Conservation (phyloP, 257 asterid genomes). For the Solanum arcanum region DNA sequence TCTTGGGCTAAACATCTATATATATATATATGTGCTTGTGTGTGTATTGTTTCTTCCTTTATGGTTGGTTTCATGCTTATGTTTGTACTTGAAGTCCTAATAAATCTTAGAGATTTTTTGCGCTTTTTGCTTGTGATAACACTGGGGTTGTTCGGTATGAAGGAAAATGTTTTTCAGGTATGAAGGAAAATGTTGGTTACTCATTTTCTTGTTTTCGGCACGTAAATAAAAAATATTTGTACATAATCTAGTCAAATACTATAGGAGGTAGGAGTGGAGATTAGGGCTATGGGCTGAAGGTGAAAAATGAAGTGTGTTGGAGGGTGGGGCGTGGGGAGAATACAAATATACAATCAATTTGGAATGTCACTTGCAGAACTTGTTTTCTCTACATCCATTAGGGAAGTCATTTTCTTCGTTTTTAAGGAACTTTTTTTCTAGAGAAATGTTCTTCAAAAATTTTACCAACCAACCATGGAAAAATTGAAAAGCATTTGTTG, state of each 20-base stretch:
- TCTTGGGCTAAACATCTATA: background rate
- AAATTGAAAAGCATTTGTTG: background rate
- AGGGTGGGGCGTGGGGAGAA: background rate
- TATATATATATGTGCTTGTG: background rate
- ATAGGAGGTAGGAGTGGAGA: background rate
- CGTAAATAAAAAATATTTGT: background rate
- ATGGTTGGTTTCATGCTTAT: background rate
- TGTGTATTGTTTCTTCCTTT: background rate
- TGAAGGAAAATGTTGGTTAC: background rate
- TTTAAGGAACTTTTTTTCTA: background rate
- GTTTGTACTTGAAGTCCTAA: background rate
- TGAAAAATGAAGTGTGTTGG: background rate
- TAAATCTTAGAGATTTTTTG: background rate
- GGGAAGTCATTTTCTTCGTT: background rate
- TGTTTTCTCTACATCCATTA: background rate
- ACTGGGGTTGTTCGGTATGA: background rate
- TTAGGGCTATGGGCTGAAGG: background rate
- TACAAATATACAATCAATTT: background rate
- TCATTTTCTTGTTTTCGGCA: no score
- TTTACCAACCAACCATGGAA: background rate
- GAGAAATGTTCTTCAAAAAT: background rate
- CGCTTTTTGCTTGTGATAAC: background rate
- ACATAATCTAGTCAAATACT: background rate
- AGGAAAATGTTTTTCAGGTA: background rate
- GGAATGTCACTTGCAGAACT: background rate